Conservation (phyloP, 805 yeast genomes). For the Nakazawaea ishiwadae region DNA sequence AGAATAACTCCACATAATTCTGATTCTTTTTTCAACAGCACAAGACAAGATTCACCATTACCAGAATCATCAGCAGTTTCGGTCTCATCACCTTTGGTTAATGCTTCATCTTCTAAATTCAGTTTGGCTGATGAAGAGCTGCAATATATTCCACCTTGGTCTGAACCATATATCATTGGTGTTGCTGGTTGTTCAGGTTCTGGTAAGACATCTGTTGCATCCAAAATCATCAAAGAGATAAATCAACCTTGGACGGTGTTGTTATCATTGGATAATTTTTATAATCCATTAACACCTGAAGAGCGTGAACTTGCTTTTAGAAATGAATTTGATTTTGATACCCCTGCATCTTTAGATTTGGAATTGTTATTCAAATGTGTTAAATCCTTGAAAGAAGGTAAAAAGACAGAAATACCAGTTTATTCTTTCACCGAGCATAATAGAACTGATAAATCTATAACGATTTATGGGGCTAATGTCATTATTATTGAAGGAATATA, state of each 20-base stretch:
- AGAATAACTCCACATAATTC: constrained; percentile 11
- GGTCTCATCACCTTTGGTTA: not conserved
- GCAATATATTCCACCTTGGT: constrained; percentile 79
- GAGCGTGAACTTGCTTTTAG: constrained; percentile 60
- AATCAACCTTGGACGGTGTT: constrained; percentile 95
- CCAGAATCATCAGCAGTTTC: not conserved
- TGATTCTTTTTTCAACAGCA: constrained; percentile 11
- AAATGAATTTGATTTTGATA: constrained; percentile 79
- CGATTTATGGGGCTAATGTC: constrained; percentile 91
- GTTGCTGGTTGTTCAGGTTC: constrained; percentile 85
- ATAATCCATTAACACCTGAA: constrained; percentile 64
- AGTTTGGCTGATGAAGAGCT: constrained; percentile 4
- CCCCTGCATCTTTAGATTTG: constrained; percentile 79
- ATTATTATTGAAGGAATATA: constrained; percentile 90
- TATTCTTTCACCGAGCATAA: constrained; percentile 63
- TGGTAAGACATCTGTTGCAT: constrained; percentile 91
- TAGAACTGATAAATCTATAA: constrained; percentile 57
- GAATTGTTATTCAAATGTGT: constrained; percentile 66
- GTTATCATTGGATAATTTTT: constrained; percentile 86
- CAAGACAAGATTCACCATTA: not conserved
- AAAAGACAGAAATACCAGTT: constrained; percentile 59
- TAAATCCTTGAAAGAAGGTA: constrained; percentile 64
- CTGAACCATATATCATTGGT: constrained; percentile 81
- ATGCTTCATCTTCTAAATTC: not conserved
- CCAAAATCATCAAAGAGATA: constrained; percentile 66